Conservation (phyloP, 2,329 filamentous ascomycete species). For the Microsporum canis region DNA sequence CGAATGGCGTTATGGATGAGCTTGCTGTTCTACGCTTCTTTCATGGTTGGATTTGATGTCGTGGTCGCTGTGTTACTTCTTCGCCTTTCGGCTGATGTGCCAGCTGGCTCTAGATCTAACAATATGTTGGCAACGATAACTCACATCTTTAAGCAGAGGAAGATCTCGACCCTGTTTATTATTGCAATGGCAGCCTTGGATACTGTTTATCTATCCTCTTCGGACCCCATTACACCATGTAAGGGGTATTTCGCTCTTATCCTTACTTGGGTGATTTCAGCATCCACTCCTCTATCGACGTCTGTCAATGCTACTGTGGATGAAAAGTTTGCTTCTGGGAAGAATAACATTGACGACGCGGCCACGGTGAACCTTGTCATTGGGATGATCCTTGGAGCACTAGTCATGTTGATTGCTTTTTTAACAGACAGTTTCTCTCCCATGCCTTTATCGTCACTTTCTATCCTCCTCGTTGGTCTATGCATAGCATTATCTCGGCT, state of each 20-base stretch:
- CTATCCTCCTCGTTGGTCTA: not conserved
- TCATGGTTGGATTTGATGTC: constrained; percentile 44
- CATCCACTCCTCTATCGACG: not conserved
- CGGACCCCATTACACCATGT: not conserved
- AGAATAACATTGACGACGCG: not conserved
- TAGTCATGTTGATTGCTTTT: constrained; percentile 33
- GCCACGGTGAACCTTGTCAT: not conserved
- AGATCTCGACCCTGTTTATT: constrained; percentile 4
- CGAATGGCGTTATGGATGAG: constrained; percentile 33
- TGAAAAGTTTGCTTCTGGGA: not conserved
- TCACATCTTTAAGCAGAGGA: constrained; percentile 5
- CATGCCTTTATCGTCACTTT: not conserved
- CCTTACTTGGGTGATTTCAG: not conserved
- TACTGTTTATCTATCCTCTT: not conserved
- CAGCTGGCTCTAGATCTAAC: not conserved
- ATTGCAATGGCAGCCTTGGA: constrained; percentile 9
- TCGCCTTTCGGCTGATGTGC: not conserved
- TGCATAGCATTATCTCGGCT: not conserved
- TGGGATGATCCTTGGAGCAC: constrained; percentile 14
- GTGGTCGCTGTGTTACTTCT: constrained; percentile 43
- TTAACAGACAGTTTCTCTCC: not conserved
- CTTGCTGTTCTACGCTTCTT: constrained; percentile 46
- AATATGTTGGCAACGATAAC: not conserved
- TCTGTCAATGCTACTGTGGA: not conserved
- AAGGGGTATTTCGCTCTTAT: constrained; percentile 11